These are phyloP conservation scores for Quambalaria eucalypti DNA, from an alignment of 1,284 basidiomycete species.

Conservation along the genomic window DNA sequence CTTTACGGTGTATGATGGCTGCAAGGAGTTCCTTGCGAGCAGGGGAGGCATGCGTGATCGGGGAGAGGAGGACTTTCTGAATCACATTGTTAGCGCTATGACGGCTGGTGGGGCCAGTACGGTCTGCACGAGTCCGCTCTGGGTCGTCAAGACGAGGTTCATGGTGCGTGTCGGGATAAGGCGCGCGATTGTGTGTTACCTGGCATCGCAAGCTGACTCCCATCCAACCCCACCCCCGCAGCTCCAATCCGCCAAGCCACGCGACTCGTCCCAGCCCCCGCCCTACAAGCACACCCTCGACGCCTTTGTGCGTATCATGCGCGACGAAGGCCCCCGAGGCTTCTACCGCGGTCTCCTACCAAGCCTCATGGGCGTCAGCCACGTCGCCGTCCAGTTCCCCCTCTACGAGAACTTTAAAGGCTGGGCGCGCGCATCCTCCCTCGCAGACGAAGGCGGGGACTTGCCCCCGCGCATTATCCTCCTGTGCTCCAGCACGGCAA, in stretches of 20 bases:
- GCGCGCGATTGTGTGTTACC: background rate
- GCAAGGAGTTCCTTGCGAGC: slow-evolving; percentile 17
- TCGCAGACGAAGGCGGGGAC: slow-evolving; percentile 3
- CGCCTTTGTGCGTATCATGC: slow-evolving; percentile 38
- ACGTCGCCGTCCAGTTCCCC: slow-evolving; percentile 45
- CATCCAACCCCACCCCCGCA: background rate
- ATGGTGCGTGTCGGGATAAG: slow-evolving; percentile 18
- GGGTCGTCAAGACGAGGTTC: slow-evolving; percentile 45
- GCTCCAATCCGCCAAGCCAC: slow-evolving; percentile 11
- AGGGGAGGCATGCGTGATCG: background rate
- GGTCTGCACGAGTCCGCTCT: slow-evolving; percentile 38
- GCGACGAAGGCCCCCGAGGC: slow-evolving; percentile 28
- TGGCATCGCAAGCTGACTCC: slow-evolving; percentile 16
- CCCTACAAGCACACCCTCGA: slow-evolving; percentile 38
- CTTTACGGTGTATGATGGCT: slow-evolving; percentile 41
- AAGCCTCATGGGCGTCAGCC: slow-evolving; percentile 36
- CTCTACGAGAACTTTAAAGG: slow-evolving; percentile 42
- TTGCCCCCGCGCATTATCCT: slow-evolving; percentile 25
- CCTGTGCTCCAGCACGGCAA: slow-evolving; percentile 36
- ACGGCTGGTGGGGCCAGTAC: slow-evolving; percentile 39
- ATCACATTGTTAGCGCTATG: slow-evolving; percentile 41
- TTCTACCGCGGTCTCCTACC: slow-evolving; percentile 44
- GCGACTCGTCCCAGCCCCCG: slow-evolving; percentile 1
- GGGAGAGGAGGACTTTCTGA: slow-evolving; percentile 23
- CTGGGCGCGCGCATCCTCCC: slow-evolving; percentile 2